Evolutionary conservation across 257 asterid species (phyloP), one percentile per base, ranked within the genome.

Genomic region (Linderniella brevidens): DNA sequence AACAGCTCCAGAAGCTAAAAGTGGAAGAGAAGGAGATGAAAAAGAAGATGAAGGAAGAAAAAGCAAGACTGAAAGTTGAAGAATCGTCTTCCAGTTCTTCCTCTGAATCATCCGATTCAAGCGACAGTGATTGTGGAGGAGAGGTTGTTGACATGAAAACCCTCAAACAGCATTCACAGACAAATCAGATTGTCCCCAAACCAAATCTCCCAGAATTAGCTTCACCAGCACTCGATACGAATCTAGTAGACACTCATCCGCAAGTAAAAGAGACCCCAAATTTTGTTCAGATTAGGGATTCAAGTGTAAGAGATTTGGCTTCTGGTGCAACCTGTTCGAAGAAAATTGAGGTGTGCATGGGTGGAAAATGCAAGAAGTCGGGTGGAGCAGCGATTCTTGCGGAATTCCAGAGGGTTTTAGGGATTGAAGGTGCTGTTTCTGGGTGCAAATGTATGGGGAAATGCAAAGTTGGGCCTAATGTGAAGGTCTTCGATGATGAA

Each of bases 361-460:
- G 97, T 3, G 88, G 95, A 1, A 87, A 87, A 14, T 87, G 97
- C 81, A 82, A 73, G 80, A 78, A 72, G 54, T 67, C 78, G 0
- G 93, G 95, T 0, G 80, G 82, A 1, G 65, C 20, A 1, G 64
- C 61, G 10, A 17, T 83, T 25, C n/a, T 88, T 49, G 87, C 73
- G 19, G 76, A 78, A 52, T 73, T 88, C 17, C 76, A 66, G 59
- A 66, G 54, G 50, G 64, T 16, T 1, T 68, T 71, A 0, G 97
- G 90, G 40, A 52, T 59, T 8, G 84, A 80, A 64, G 80, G 63
- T 45, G 73, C 71, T 29, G 95, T 80, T 14, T 59, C 75, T 0
- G 92, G 87, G 12, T 84, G 98, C 75, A 88, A 80, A 64, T 88
- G 95, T 62, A 74, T 88, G 95, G 94, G 98, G 0, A 80, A 76